These are phyloP conservation scores for Musa troglodytarum DNA, from an alignment of 176 grass and related monocot genomes.

Conservation along the genomic window DNA sequence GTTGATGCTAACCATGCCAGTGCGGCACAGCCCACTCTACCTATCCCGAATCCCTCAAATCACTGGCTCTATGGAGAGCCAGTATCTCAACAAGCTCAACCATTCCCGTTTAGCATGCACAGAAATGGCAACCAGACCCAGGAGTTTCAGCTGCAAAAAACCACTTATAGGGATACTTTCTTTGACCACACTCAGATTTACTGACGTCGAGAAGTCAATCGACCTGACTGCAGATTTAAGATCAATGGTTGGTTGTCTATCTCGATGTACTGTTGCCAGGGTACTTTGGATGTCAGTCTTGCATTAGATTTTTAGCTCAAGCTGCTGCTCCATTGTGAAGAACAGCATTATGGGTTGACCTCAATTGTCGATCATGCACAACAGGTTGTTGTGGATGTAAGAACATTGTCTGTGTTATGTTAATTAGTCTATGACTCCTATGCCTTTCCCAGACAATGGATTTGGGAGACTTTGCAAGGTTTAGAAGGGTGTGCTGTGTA, in stretches of 20 bases:
- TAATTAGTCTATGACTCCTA: neutral
- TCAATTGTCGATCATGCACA: neutral
- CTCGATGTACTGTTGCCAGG: neutral
- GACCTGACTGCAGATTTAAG: neutral
- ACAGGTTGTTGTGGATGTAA: neutral
- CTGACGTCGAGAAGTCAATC: neutral
- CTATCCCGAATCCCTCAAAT: neutral
- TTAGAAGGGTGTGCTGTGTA: neutral
- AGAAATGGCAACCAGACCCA: neutral
- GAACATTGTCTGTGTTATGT: neutral
- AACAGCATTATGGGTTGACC: too few species aligned
- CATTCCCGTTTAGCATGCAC: neutral
- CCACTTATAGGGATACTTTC: neutral
- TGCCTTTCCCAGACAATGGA: neutral
- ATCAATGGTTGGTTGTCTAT: neutral
- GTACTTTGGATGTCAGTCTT: neutral
- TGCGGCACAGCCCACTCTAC: neutral
- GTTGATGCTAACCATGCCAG: constrained; percentile 7
- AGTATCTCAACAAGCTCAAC: neutral
- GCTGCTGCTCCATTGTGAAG: neutral
- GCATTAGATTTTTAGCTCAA: neutral
- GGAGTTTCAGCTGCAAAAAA: constrained; percentile 10
- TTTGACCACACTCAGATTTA: constrained; percentile 9
- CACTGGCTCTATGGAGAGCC: neutral
- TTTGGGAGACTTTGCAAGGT: neutral